Evolutionary conservation across 345 rosid genomes (phyloP), one percentile per base, ranked within the genome.

Genomic region (Adansonia digitata): DNA sequence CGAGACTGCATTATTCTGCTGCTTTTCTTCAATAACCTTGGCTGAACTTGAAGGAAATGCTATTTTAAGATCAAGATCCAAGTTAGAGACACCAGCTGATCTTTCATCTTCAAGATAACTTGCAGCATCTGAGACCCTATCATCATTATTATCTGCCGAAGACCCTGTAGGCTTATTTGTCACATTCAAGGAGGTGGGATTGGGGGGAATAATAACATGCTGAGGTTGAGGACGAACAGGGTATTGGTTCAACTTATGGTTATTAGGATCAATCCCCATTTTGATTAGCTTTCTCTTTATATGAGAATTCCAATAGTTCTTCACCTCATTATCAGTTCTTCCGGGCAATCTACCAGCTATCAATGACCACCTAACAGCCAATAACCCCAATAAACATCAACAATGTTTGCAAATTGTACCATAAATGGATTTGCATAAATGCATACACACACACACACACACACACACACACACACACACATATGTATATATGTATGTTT

Each of bases 261-360:
- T 81, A 22, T 86, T 81, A 17, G 88, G 86, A 78, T 86, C 88
- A 56, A 86, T 78, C 17, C 88, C 86, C 82, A 79, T 56, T 53
- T 76, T 76, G 7, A 77, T 74, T 35, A 86, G 80, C 81, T 83
- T 86, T 67, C 83, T 83, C 73, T 71, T 86, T 5, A 86, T 7
- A 55, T 83, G 85, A 22, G 88, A 78, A 48, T 86, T 86, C 86
- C 86, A 86, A 45, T 86, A 76, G 49, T 86, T 86, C 76, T 86
- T 83, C 53, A 86, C 84, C 61, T 86, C 88, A 72, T 86, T 81
- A 69, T 83, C 88, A 0, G 88, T 86, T 39, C 88, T 73, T n/a
- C 86, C 88, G 0, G 88, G 88, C 69, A 86, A 81, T 76, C 86
- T 74, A 39, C 88, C 86, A 4, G 88, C 88, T 53, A 86, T 83